Evolutionary conservation across 495 filamentous ascomycete genomes (phyloP), one percentile per base, ranked within the genome.

Genomic region (Aspergillus taichungensis): DNA sequence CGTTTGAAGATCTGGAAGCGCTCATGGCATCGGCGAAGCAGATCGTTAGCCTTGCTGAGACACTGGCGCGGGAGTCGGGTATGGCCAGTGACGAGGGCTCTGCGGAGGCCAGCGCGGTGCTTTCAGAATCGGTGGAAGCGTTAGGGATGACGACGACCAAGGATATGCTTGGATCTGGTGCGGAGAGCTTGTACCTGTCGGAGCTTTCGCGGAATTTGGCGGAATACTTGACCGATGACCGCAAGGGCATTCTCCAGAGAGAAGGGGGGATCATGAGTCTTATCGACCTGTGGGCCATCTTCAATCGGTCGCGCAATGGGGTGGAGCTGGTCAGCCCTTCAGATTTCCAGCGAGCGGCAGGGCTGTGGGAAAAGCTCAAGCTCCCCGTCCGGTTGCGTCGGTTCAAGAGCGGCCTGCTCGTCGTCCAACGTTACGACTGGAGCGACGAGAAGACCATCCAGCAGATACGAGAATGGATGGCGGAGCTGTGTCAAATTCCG

Each of bases 11-110:
- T 61, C 76, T 99, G 10, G 90, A 95, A 57, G 89, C 94, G 2
- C 75, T 99, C 35, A 97, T 95, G 90, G 86, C 88, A 4, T 95
- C 88, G 8, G 92, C 94, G 6, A 96, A 96, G 59, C 85, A 97
- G 54, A 85, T 99, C 37, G 82, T 97, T 14, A 88, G 88, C 5
- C 80, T 98, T 28, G 92, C 92, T 3, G 92, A 97, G 63, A 83
- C 76, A 8, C 88, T 99, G 47, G 80, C 87, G 7, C 74, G 77
- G 10, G 82, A 87, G 52, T 76, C 76, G 7, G 79, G 80, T 11
- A 68, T 73, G 57, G 62, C 74, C 30, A 69, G 67, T 12, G 77
- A 61, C 38, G 79, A 73, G 28, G 75, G 63, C 30, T 75, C 77
- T 3, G 64, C 73, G 18, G 84, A 87, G 61, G 77, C 87, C 5